Percentiles rank a stretch among this genome's conserved stretches.
Conservation (phyloP, 2,329 filamentous ascomycete species). For the Botryotinia globosa region DNA sequence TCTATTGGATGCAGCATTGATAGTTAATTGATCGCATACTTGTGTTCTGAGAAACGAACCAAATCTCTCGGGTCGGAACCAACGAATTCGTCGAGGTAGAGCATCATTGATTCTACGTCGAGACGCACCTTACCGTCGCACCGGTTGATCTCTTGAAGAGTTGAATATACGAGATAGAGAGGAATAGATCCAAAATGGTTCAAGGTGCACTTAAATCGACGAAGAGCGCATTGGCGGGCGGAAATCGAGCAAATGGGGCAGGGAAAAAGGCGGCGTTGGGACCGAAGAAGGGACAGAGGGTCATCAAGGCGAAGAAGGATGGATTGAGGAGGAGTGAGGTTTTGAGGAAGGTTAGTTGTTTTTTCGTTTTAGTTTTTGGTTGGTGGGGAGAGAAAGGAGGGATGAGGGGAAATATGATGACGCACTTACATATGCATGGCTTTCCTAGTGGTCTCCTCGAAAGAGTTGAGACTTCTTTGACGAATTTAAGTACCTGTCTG, state of each 20-base stretch:
- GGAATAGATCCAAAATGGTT: slow-evolving; percentile 29
- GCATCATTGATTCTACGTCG: neutral
- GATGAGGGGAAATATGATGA: neutral
- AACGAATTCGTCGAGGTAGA: neutral
- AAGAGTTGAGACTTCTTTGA: slow-evolving; percentile 11
- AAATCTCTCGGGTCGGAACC: neutral
- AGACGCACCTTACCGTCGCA: too few species aligned
- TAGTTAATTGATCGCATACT: neutral
- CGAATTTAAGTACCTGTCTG: slow-evolving; percentile 13
- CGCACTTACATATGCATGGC: slow-evolving; percentile 17
- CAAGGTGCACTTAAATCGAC: slow-evolving; percentile 38
- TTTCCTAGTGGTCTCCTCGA: slow-evolving; percentile 13
- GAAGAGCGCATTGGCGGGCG: slow-evolving; percentile 24
- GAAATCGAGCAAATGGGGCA: slow-evolving; percentile 2
- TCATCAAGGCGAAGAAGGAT: slow-evolving; percentile 66
- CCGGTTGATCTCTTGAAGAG: neutral
- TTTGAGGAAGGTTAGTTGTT: slow-evolving; percentile 54
- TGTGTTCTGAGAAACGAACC: neutral
- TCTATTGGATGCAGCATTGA: neutral
- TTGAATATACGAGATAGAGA: neutral
- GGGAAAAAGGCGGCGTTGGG: slow-evolving; percentile 41
- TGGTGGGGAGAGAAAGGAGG: neutral
- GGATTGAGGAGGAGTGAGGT: slow-evolving; percentile 58
- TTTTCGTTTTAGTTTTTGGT: neutral
- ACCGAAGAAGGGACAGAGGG: slow-evolving; percentile 56